Evolutionary conservation across 2,329 filamentous ascomycete genomes (phyloP).

Genomic region (Diaporthe humulicola): DNA sequence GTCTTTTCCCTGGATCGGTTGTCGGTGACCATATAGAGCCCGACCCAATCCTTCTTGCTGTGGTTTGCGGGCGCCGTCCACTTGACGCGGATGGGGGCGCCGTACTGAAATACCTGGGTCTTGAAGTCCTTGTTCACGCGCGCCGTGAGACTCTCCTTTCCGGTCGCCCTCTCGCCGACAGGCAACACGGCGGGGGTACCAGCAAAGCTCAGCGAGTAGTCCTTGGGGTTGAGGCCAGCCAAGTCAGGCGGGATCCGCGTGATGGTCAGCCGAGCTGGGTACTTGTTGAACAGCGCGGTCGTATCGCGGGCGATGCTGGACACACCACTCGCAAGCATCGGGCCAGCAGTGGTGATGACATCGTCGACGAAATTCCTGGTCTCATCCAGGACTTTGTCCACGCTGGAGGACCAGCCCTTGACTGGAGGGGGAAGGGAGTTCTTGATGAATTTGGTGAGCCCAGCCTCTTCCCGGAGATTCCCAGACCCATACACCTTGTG

Average conservation of each 20-base stretch:
- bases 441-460: constrained; percentile 91
- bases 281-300: constrained; percentile 87
- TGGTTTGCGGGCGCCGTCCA: constrained; percentile 93
- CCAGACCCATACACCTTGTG: constrained; percentile 90
- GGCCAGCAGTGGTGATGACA: constrained; percentile 85
- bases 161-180: constrained; percentile 72
- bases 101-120: constrained; percentile 87
- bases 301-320: constrained; percentile 91
- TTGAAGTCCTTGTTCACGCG: constrained; percentile 78
- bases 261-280: constrained; percentile 87
- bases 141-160: constrained; percentile 79
- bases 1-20: constrained; percentile 89
- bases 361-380: constrained; percentile 93
- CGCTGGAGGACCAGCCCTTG: constrained; percentile 84
- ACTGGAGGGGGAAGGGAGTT: constrained; percentile 87
- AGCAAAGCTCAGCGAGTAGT: constrained; percentile 83
- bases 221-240: constrained; percentile 81
- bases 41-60: constrained; percentile 93
- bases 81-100: constrained; percentile 87
- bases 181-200: constrained; percentile 69
- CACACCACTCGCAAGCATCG: constrained; percentile 88
- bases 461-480: constrained; percentile 86
- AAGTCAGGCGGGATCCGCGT: constrained; percentile 84
- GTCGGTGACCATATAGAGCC: constrained; percentile 95
- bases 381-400: constrained; percentile 89